Base-by-base conservation (phyloP, 2,329 filamentous ascomycete species). In the Alternaria brassicae region DNA sequence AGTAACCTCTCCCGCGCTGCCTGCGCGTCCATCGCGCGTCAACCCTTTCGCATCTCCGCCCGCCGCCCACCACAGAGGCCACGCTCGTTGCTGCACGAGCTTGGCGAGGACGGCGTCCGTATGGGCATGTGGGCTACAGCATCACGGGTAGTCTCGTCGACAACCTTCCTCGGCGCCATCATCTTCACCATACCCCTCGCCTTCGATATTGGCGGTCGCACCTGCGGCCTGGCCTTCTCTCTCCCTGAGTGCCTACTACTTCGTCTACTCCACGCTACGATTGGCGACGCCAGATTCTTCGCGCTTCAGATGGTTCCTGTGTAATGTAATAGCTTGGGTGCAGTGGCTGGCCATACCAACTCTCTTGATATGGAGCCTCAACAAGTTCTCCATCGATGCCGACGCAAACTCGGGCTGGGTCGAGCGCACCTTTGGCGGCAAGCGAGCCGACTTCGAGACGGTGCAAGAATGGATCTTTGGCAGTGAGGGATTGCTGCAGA, bases 171-270 rank as follows among this genome's bases (percentile, higher is more conserved):
- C 72, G 86, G 93, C 80, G 91, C 91, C 81, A 93, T 97, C 78
- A 89, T 98, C 75, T 91, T 98, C 76, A 97, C 93, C 63, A 95
- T 99, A 77, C 95, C 95, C 62, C 89, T 99, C 76, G 92, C 94
- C 73, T 98, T 98, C 82, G 95, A 99, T 86, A 94, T 98, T 73
- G 95, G 95, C 77, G 95, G 95, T 63, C 89, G 92, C 73, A 93
- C 95, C 71, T 96, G 93, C 75, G 95, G 95, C 60, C 85, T 99
- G 74, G 94, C 93, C 63, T 98, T 96, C 82, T 97, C 93, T 98
- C 53, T 88, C 91, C 47, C 87, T 98, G 54, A 93, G 94, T 69
- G 84, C 86, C 72, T 98, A 96, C 84, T 98, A 98, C 82, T 90
- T 97, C 77, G 80, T 92, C 77, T 93, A 95, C 81, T 97, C 93